phyloP scores from a whole-genome alignment of 2,329 filamentous ascomycete genomes.

The Onygenales sp. region DNA sequence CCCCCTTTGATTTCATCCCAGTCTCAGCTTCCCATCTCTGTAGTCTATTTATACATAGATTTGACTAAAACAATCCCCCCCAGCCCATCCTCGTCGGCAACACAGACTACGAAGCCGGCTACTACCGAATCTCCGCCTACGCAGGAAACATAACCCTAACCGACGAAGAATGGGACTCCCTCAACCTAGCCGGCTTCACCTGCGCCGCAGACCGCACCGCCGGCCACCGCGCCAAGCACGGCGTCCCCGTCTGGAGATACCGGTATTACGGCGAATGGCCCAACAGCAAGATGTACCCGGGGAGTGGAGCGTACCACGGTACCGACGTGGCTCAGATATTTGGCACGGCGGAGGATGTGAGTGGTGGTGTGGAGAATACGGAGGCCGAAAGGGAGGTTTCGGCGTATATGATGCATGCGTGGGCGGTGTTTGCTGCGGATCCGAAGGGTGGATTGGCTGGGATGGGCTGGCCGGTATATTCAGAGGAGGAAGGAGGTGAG shows the following conservation, averaged over 20 bases:
- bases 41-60: not conserved
- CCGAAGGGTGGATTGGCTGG: constrained; percentile 18
- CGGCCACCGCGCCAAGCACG: constrained; percentile 7
- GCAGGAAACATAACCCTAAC: constrained; percentile 9
- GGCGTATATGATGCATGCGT: constrained; percentile 18
- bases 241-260: constrained; percentile 20
- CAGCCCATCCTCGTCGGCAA: constrained; percentile 29
- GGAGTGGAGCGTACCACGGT: constrained; percentile 14
- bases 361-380: constrained; percentile 45
- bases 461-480: constrained; percentile 8
- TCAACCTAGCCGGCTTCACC: constrained; percentile 16
- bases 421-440: constrained; percentile 24
- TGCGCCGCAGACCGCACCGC: constrained; percentile 15
- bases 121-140: constrained; percentile 14
- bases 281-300: constrained; percentile 15
- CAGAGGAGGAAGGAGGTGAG: not conserved
- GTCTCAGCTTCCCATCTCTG: not conserved
- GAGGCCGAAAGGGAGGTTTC: constrained; percentile 44
- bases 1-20: constrained; percentile 5
- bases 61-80: not conserved
- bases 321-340: constrained; percentile 22
- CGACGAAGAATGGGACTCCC: constrained; percentile 9
- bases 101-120: constrained; percentile 18
- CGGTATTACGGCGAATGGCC: constrained; percentile 20
- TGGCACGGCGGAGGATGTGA: constrained; percentile 19